Base-by-base conservation (phyloP, 805 yeast species). In the Hemisphaericaspora nanyangensis region DNA sequence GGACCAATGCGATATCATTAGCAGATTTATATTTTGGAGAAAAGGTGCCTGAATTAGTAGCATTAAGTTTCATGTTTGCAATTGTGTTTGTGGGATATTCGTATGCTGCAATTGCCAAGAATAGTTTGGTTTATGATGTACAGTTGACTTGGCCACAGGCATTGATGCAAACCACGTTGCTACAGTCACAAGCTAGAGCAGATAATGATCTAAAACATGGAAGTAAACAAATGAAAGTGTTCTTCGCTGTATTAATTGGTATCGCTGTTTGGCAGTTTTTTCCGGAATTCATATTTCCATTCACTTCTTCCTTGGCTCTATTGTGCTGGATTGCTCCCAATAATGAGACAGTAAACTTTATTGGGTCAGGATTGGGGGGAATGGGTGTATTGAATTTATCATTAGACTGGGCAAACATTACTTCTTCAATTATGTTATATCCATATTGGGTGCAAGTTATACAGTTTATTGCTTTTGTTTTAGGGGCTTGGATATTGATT, bases 311-410 rank as follows among this genome's bases (percentile, higher is more conserved):
- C 1, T 50, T 74, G 16, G 77, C 79, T 0, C 46, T 73, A 3
- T 53, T 74, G 13, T 74, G 79, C 46, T 74, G 73, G 66, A 54
- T 72, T 35, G 74, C 76, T 0, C 79, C 79, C 0, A 38, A 56
- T 22, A 74, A 63, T 45, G 45, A 50, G 7, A 55, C 55, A 0
- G 44, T 66, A 10, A 72, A 72, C 39, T 74, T 74, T 42, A 47
- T 73, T 7, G 79, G 79, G 4, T 67, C 75, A n/a, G 79, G 79
- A 0, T 48, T 74, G 35, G 79, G 78, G 2, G 79, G 79, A 1
- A 63, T 72, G 63, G 79, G 79, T 5, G 51, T 74, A 25, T 50
- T 74, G 39, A 74, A 74, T 43, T 53, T 74, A 17, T 58, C 77
- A 1, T 55, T 74, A 24, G 79, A 74, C 43, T 74, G 79, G 79